Conservation (phyloP, 192 early-diverging fungal species). For the Linnemannia elongata region DNA sequence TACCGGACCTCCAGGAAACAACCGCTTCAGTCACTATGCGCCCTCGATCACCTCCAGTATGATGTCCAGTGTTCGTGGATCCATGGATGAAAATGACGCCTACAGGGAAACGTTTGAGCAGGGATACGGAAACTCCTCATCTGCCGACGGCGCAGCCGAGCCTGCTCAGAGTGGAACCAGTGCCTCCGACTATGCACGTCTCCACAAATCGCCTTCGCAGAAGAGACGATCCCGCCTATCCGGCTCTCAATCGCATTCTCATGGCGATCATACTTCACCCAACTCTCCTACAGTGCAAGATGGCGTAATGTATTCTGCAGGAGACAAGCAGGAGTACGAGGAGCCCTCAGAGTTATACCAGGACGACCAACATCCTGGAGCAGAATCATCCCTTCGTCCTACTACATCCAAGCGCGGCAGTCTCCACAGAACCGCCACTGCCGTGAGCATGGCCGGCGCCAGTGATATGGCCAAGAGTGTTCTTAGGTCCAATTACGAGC, state of each 20-base stretch:
- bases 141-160: not conserved
- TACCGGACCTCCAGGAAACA: slow-evolving; percentile 15
- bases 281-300: too few species aligned
- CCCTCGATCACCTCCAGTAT: slow-evolving; percentile 54
- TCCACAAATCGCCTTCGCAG: slow-evolving; percentile 30
- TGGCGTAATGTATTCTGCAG: not conserved
- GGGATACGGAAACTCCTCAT: not conserved
- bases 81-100: slow-evolving; percentile 34
- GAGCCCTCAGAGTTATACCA: slow-evolving; percentile 18
- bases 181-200: slow-evolving; percentile 49
- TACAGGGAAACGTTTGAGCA: slow-evolving; percentile 12
- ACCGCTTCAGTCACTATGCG: slow-evolving; percentile 39
- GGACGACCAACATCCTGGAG: slow-evolving; percentile 10
- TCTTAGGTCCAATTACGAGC: slow-evolving; percentile 44
- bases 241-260: not conserved
- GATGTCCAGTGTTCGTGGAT: slow-evolving; percentile 47
- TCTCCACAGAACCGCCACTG: slow-evolving; percentile 35
- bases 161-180: slow-evolving; percentile 42
- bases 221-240: slow-evolving; percentile 30
- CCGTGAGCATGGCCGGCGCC: slow-evolving; percentile 12
- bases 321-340: slow-evolving; percentile 36
- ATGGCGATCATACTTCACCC: not conserved
- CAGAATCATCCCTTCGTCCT: slow-evolving; percentile 5
- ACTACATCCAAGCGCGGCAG: slow-evolving; percentile 26
- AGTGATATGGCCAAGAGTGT: slow-evolving; percentile 51